Evolutionary conservation across 495 filamentous ascomycete species (phyloP).

Genomic region (Aspergillus conjunctus): DNA sequence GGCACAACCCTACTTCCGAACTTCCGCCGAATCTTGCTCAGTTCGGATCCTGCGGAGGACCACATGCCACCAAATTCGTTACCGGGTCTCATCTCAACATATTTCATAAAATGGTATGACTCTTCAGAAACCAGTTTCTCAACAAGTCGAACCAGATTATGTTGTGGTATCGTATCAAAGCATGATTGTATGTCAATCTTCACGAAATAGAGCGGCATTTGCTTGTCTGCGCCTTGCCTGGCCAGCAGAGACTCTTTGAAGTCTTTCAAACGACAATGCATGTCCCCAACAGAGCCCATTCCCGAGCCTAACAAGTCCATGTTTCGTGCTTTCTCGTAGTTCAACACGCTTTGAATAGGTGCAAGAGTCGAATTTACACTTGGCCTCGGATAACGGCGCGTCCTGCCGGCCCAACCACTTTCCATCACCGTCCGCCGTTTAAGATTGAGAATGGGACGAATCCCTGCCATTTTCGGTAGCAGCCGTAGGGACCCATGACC

Average conservation of each 20-base stretch:
- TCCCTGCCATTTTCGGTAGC: constrained; percentile 69
- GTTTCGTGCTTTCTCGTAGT: constrained; percentile 71
- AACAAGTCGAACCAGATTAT: constrained; percentile 67
- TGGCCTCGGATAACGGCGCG: constrained; percentile 51
- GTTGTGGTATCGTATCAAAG: constrained; percentile 93
- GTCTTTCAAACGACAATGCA: constrained; percentile 70
- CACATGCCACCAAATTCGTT: constrained; percentile 23
- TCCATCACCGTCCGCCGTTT: constrained; percentile 59
- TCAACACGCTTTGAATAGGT: constrained; percentile 75
- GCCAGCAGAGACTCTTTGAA: constrained; percentile 56
- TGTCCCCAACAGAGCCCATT: constrained; percentile 78
- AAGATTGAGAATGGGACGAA: constrained; percentile 87
- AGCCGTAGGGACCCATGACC: constrained; percentile 81
- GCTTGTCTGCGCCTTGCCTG: neutral
- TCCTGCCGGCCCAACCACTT: constrained; percentile 46
- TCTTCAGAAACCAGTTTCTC: constrained; percentile 62
- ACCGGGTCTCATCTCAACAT: constrained; percentile 65
- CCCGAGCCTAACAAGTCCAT: constrained; percentile 68
- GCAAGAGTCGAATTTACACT: constrained; percentile 82
- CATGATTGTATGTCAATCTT: constrained; percentile 92
- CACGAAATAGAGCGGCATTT: constrained; percentile 68
- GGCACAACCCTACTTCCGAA: constrained; percentile 64
- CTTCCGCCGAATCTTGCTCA: constrained; percentile 57
- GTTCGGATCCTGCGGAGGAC: constrained; percentile 16
- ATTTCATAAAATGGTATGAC: constrained; percentile 71